Percentiles rank a stretch among this genome's conserved stretches.
Conservation (phyloP, 176 grass and related monocot species). For the Avena insularis region DNA sequence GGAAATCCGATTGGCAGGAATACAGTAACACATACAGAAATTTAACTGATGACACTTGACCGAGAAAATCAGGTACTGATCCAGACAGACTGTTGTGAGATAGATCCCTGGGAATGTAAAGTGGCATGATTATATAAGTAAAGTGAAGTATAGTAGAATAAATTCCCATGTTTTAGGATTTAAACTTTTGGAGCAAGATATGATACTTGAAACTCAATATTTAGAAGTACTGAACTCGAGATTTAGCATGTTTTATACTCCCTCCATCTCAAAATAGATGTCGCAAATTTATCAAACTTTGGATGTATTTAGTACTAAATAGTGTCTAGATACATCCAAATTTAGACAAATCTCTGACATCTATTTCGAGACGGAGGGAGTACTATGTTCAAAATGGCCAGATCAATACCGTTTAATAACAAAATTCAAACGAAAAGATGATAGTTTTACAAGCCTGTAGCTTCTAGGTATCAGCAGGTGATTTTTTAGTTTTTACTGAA, state of each 20-base stretch:
- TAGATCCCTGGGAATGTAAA: constrained; percentile 42
- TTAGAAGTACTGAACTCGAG: not conserved
- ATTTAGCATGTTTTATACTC: not conserved
- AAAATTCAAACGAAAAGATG: not conserved
- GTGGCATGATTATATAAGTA: not conserved
- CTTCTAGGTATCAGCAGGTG: not conserved
- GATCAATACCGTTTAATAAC: not conserved
- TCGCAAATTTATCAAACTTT: no score
- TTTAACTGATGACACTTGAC: constrained; percentile 16
- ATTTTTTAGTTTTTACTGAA: not conserved
- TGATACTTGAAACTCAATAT: not conserved
- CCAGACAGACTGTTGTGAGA: constrained; percentile 51
- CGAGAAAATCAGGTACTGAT: constrained; percentile 41
- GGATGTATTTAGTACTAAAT: no score
- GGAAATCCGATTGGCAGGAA: not conserved
- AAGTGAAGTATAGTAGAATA: not conserved
- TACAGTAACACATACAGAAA: constrained; percentile 47
- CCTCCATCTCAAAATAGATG: no score
- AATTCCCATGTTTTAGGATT: not conserved
- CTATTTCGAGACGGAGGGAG: no score
- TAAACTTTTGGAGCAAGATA: not conserved
- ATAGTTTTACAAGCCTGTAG: not conserved
- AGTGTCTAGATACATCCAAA: no score
- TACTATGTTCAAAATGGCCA: not conserved
- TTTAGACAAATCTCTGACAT: no score